A percentile compares a stretch with the other conserved stretches of the same genome.
These are phyloP conservation scores for Triticum urartu DNA, from an alignment of 176 grass and related monocot genomes.

Conservation along the genomic window DNA sequence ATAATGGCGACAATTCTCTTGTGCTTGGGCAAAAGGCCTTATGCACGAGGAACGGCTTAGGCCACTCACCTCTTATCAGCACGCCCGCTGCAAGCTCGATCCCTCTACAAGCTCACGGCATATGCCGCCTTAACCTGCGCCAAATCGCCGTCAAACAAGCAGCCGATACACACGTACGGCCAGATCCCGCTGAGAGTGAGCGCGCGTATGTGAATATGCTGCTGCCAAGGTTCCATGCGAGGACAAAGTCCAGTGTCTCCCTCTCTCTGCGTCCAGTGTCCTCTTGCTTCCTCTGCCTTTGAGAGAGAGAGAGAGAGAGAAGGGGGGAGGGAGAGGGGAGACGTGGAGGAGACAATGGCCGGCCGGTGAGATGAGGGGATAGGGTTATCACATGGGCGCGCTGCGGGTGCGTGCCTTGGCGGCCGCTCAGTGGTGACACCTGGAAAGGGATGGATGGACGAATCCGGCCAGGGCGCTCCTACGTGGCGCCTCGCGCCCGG, in stretches of 20 bases:
- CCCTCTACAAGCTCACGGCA: neutral
- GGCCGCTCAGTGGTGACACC: conserved; percentile 37
- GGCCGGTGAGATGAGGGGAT: neutral
- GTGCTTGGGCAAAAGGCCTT: neutral
- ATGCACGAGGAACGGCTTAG: neutral
- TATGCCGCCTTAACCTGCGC: neutral
- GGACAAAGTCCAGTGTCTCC: neutral
- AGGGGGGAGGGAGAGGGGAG: neutral
- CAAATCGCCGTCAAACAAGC: neutral
- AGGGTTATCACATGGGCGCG: conserved; percentile 39
- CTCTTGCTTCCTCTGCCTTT: neutral
- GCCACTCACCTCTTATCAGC: conserved; percentile 58
- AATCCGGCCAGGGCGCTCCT: neutral
- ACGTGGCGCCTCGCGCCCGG: neutral
- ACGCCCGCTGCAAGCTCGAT: neutral
- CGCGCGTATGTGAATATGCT: no score
- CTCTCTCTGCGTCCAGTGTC: no score
- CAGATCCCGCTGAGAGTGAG: neutral
- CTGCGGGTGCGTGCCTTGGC: neutral
- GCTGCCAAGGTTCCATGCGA: neutral
- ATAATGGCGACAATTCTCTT: neutral
- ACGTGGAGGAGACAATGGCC: conserved; percentile 39
- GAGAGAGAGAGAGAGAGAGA: neutral
- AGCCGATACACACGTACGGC: neutral
- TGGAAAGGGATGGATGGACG: conserved; percentile 27